phyloP scores from a whole-genome alignment of 1,139 yeast species.

The Nakaseomyces glabratus region DNA sequence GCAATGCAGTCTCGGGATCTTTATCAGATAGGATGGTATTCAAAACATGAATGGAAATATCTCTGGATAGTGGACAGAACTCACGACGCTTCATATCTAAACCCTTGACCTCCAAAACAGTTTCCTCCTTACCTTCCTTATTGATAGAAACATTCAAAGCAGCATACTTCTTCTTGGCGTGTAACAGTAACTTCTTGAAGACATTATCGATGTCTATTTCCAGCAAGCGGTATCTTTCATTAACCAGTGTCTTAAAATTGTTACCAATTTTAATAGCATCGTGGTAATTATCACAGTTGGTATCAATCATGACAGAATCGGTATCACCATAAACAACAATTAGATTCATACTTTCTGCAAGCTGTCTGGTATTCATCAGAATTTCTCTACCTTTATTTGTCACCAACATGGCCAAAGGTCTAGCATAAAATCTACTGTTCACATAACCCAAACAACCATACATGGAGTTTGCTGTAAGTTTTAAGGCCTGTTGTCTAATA shows the following conservation, averaged over 20 bases:
- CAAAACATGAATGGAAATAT: slow-evolving; percentile 68
- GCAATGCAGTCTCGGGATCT: slow-evolving; percentile 72
- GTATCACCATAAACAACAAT: slow-evolving; percentile 97
- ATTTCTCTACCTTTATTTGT: slow-evolving; percentile 95
- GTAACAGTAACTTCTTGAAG: slow-evolving; percentile 73
- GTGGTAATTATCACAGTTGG: slow-evolving; percentile 57
- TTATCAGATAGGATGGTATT: slow-evolving; percentile 61
- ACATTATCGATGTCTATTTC: slow-evolving; percentile 96
- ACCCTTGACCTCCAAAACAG: slow-evolving; percentile 82
- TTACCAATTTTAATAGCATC: slow-evolving; percentile 82
- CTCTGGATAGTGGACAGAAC: slow-evolving; percentile 86
- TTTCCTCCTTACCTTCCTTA: slow-evolving; percentile 39
- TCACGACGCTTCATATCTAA: slow-evolving; percentile 97
- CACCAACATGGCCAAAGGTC: slow-evolving; percentile 91
- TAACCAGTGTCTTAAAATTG: slow-evolving; percentile 74
- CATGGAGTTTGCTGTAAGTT: slow-evolving; percentile 97
- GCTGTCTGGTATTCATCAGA: slow-evolving; percentile 82
- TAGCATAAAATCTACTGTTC: slow-evolving; percentile 88
- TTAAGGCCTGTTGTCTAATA: slow-evolving; percentile 91
- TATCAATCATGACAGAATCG: slow-evolving; percentile 97
- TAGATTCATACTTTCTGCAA: slow-evolving; percentile 77
- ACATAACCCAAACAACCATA: slow-evolving; percentile 97
- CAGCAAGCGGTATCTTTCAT: slow-evolving; percentile 74
- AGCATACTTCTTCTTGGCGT: slow-evolving; percentile 97
- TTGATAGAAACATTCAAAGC: slow-evolving; percentile 60